Base-by-base conservation (phyloP, 768 basidiomycete species). In the Collybiopsis confluens region DNA sequence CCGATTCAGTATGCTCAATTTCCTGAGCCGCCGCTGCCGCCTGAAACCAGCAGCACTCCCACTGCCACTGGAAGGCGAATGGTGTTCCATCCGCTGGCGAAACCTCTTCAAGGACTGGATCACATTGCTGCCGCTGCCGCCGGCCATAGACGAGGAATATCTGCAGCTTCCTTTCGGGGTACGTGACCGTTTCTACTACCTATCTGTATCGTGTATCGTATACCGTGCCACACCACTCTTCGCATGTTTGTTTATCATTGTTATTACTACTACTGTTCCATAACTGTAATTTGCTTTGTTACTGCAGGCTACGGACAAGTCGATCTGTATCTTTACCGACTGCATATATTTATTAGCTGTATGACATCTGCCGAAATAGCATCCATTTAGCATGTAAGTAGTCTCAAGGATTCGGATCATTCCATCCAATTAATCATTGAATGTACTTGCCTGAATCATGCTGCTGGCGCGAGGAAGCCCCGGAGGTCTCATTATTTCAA, bases 1-100 rank as follows among this genome's bases (percentile, higher is more conserved):
- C 75, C 87, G 45, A 79, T 77, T 52, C 83, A 85, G 57, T 88
- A 84, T 68, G 83, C 88, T 15, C 76, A 76, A 55, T 87, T 88
- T 58, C 86, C 85, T 21, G 85, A 85, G 54, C 88, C 87, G 51
- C 85, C 84, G 36, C 58, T 63, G 51, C 57, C 63, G 43, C 64
- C 68, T 35, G 64, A 71, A 58, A 76, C 78, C 59, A 77, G 75
- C 47, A 74, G 63, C 51, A 75, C 70, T 42, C 79, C 80, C 1
- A 76, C 83, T 42, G 79, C 77, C n/a, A 73, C 77, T 56, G 78
- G 73, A 54, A 82, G 86, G 30, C 79, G 88, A 60, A 75, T 88
- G 62, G 81, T 81, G 2, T 87, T 90, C 66, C 80, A 86, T 65
- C 67, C 90, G 27, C 70, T 90, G 57, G 78, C 84, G 52, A 88